Conservation (phyloP, 345 rosid genomes). For the Populus simonii region DNA sequence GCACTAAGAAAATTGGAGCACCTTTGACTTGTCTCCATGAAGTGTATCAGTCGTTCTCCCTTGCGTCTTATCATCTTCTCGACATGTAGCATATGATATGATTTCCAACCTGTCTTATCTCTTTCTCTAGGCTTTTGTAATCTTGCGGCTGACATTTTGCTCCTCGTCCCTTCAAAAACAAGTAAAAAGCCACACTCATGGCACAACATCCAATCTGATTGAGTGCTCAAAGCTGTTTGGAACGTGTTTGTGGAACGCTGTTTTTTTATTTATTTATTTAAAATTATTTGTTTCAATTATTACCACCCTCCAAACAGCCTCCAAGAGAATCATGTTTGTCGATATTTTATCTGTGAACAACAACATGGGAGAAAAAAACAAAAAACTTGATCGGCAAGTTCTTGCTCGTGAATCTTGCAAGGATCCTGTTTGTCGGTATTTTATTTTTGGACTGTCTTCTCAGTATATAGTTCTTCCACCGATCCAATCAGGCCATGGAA, state of each 20-base stretch:
- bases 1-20: neutral
- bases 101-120: neutral
- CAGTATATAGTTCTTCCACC: neutral
- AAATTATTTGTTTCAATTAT: too few relatives aligned
- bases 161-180: neutral
- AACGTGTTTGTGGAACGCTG: too few relatives aligned
- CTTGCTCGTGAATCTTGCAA: neutral
- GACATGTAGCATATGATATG: neutral
- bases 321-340: too few relatives aligned
- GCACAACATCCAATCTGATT: neutral
- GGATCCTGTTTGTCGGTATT: neutral
- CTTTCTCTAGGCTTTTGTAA: neutral
- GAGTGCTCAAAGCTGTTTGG: neutral
- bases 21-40: neutral
- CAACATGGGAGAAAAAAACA: too few relatives aligned
- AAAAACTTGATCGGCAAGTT: neutral
- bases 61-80: neutral
- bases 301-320: too few relatives aligned
- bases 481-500: neutral
- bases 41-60: neutral
- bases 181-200: neutral
- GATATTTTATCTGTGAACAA: too few relatives aligned
- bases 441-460: neutral
- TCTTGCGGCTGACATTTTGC: neutral
- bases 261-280: too few relatives aligned